Evolutionary conservation across 2,329 filamentous ascomycete species (phyloP), one percentile per base, ranked within the genome.

Genomic region (Arachnomyces sp.): DNA sequence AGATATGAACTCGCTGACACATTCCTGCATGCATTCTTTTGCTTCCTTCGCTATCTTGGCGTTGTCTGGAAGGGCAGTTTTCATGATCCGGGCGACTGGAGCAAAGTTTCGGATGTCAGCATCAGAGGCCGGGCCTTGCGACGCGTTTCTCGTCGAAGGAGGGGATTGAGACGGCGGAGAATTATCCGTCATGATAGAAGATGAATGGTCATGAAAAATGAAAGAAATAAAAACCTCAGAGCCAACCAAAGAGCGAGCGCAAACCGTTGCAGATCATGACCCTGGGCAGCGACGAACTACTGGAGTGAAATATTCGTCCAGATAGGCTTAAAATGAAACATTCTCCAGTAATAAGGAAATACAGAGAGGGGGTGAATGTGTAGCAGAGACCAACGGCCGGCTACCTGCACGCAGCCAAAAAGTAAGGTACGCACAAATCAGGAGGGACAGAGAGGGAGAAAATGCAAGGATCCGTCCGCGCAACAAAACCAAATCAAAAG

Each of bases 1-100:
- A 5, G 87, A 94, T 71, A 98, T 98, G 66, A 98, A 98, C 69
- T 98, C 92, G 79, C 89, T 95, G 43, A 98, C 92, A 60, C 92
- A 98, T 66, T 98, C 92, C 66, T 98, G 92, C 92, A 98, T 96
- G 68, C 92, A 98, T 64, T 98, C 92, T 66, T 98, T 98, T 41
- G 92, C 92, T 63, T 98, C 92, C 63, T 98, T 98, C 44, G 89
- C 89, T 46, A 98, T 98, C 69, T 98, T 98, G 52, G 92, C 92
- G 60, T 98, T 98, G 51, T 98, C 92, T 38, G 92, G 92, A 36
- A 98, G 74, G 5, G 92, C 92, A 55, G 88, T 84, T 67, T 98
- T 98, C 92, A 98, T 98, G 65, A 98, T 96, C 42, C 92, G 84
- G 51, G 92, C 92, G 58, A 98, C 92, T 98, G 83, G 81, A 67